Evolutionary conservation across 805 yeast genomes (phyloP).

Genomic region (Teunomyces atbi): DNA sequence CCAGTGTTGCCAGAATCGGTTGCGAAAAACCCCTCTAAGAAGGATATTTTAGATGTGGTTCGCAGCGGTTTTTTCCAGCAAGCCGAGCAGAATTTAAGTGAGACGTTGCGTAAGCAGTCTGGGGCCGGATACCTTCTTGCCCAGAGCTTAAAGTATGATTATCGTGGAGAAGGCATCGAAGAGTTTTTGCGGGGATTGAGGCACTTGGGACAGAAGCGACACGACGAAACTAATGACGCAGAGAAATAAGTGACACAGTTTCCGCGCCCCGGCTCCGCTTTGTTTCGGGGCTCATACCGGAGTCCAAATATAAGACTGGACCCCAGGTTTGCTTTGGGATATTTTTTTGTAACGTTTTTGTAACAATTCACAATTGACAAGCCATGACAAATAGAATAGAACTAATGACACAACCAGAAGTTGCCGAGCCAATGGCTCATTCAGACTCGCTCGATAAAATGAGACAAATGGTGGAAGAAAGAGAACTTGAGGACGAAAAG

Average conservation of each 20-base stretch:
- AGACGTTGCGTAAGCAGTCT: conserved; percentile 34
- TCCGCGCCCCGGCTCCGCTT: neutral
- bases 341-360: neutral
- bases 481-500: conserved; percentile 7
- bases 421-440: conserved; percentile 7
- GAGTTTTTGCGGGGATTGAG: conserved; percentile 47
- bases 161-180: conserved; percentile 55
- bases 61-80: conserved; percentile 50
- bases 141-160: conserved; percentile 46
- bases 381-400: conserved; percentile 13
- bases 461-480: conserved; percentile 21
- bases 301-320: neutral
- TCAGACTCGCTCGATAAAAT: conserved; percentile 22
- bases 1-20: conserved; percentile 43
- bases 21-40: conserved; percentile 29
- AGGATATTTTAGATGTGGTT: conserved; percentile 41
- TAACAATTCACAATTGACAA: conserved; percentile 14
- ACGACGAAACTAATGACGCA: conserved; percentile 6
- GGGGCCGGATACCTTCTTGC: conserved; percentile 53
- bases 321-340: neutral
- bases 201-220: conserved; percentile 18
- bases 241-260: neutral
- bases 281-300: neutral
- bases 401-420: conserved; percentile 26
- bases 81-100: conserved; percentile 40